Conservation (phyloP, 1,284 basidiomycete genomes). For the Trametes hirsuta region DNA sequence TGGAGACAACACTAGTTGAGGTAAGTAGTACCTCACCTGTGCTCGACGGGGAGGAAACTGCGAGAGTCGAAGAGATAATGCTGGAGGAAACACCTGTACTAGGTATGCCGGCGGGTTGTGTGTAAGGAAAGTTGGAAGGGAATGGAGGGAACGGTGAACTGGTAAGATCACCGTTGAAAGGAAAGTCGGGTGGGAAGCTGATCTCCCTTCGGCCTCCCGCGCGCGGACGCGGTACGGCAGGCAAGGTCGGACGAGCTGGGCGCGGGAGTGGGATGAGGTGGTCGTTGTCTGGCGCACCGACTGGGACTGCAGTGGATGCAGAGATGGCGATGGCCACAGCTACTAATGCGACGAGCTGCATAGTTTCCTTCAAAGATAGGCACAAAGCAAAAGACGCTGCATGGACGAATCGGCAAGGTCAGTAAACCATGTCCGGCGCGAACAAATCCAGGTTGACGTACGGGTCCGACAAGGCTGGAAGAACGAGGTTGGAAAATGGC, state of each 20-base stretch:
- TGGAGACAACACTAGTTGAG: neutral
- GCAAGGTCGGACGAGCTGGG: neutral
- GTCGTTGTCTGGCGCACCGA: neutral
- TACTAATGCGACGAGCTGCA: conserved; percentile 6
- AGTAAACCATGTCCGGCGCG: neutral
- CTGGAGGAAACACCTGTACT: neutral
- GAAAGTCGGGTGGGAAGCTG: neutral
- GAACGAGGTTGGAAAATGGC: neutral
- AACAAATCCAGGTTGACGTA: neutral
- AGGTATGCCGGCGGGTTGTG: no score
- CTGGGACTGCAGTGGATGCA: neutral
- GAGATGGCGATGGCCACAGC: conserved; percentile 2
- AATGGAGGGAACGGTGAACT: conserved; percentile 2
- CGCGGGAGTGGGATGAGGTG: neutral
- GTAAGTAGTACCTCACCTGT: neutral
- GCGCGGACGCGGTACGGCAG: neutral
- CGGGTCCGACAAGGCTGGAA: neutral
- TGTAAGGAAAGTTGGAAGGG: neutral
- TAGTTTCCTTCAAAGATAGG: neutral
- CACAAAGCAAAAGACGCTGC: neutral
- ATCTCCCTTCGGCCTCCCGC: neutral
- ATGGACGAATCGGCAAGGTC: neutral
- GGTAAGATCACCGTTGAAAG: neutral
- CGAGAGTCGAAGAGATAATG: neutral
- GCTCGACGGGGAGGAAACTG: neutral